A percentile compares a stretch with the other conserved stretches of the same genome.
Evolutionary conservation across 805 yeast genomes (phyloP).

Genomic region (Candida nemodendra): DNA sequence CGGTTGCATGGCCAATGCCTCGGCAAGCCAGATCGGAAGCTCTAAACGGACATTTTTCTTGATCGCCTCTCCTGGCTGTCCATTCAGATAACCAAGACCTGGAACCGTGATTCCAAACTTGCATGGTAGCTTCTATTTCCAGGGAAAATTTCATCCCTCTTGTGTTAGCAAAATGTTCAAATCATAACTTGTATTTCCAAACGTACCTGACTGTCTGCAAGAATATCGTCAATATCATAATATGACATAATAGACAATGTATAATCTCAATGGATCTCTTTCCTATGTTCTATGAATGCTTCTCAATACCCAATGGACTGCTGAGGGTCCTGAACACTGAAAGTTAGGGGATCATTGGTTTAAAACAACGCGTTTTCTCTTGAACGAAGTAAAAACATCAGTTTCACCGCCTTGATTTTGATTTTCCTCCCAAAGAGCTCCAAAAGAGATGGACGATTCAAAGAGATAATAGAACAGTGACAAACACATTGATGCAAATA

Average conservation of each 20-base stretch:
- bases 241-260: too few relatives aligned
- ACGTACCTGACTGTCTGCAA: conserved; percentile 58
- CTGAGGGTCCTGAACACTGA: too few relatives aligned
- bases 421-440: too few relatives aligned
- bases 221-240: conserved; percentile 75
- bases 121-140: conserved; percentile 62
- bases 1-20: conserved; percentile 59
- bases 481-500: too few relatives aligned
- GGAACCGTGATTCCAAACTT: conserved; percentile 76
- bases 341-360: too few relatives aligned
- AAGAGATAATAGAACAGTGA: too few relatives aligned
- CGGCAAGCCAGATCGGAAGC: conserved; percentile 88
- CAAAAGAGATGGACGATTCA: too few relatives aligned
- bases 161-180: conserved; percentile 7
- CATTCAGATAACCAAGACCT: conserved; percentile 84
- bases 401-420: too few relatives aligned
- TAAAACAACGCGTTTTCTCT: too few relatives aligned
- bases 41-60: conserved; percentile 63
- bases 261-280: too few relatives aligned
- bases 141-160: neutral
- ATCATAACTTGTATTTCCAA: conserved; percentile 1
- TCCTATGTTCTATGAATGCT: neutral
- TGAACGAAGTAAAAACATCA: too few relatives aligned
- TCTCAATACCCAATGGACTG: too few relatives aligned
- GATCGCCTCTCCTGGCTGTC: conserved; percentile 65